Evolutionary conservation across 1,284 basidiomycete species (phyloP).

Genomic region (Cutaneotrichosporon sp.): DNA sequence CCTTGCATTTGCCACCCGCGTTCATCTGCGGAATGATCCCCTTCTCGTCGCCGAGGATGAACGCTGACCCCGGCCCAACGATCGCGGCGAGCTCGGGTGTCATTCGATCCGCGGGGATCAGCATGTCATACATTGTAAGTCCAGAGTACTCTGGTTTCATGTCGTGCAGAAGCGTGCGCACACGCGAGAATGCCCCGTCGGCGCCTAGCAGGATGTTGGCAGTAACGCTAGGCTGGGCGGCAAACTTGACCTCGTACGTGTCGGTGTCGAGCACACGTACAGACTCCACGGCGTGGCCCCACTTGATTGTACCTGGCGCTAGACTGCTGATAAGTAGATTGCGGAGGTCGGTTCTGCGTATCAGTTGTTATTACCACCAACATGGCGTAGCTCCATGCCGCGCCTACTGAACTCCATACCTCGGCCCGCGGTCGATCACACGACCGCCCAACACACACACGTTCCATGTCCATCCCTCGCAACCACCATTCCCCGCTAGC

Average conservation of each 20-base stretch:
- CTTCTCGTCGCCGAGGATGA: slow-evolving; percentile 33
- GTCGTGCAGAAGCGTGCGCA: slow-evolving; percentile 46
- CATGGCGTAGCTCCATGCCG: too few species aligned
- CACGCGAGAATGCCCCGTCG: slow-evolving; percentile 51
- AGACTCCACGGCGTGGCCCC: slow-evolving; percentile 28
- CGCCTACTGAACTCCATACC: too few species aligned
- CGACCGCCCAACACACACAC: too few species aligned
- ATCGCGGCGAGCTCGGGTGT: slow-evolving; percentile 29
- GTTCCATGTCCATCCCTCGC: background rate
- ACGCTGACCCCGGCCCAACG: slow-evolving; percentile 39
- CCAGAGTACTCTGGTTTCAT: slow-evolving; percentile 46
- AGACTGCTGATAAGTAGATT: slow-evolving; percentile 33
- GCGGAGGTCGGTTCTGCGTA: slow-evolving; percentile 28
- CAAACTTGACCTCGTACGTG: slow-evolving; percentile 20
- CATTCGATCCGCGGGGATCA: slow-evolving; percentile 24
- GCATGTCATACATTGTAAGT: slow-evolving; percentile 38
- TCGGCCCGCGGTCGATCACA: too few species aligned
- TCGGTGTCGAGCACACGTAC: slow-evolving; percentile 15
- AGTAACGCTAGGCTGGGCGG: background rate
- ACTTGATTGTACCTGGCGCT: slow-evolving; percentile 27
- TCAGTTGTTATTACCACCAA: too few species aligned
- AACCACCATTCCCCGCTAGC: too few species aligned
- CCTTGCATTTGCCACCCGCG: slow-evolving; percentile 37
- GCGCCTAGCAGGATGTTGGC: slow-evolving; percentile 48
- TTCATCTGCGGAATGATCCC: slow-evolving; percentile 44